Evolutionary conservation across 1,284 basidiomycete species (phyloP), one percentile per base, ranked within the genome.

Genomic region (Hemileia vastatrix): DNA sequence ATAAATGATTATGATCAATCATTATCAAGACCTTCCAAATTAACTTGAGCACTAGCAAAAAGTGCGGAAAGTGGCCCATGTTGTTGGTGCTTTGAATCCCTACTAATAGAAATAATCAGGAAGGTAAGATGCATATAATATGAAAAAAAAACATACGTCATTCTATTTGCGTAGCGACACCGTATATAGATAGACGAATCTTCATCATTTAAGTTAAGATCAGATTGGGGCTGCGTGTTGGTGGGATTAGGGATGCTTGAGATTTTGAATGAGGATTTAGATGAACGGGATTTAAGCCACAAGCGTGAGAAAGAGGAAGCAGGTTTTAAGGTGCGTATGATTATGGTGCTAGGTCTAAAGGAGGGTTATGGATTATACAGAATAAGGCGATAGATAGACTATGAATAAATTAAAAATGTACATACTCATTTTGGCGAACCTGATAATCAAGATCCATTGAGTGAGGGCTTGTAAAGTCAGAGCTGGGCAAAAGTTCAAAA

Each of bases 91-190:
- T n/a, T n/a, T n/a, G n/a, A n/a, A n/a, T n/a, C n/a, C n/a, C n/a
- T n/a, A n/a, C n/a, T n/a, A n/a, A n/a, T n/a, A n/a, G n/a, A 18
- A 31, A 5, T 2, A 27, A 48, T 24, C 24, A 13, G 21, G 32
- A n/a, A 57, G 3, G 19, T 6, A 8, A 32, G n/a, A 36, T 18
- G 23, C 19, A 50, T 21, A 13, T 1, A 19, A 45, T 13, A 32
- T 36, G 15, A 13, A 36, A 2, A 11, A n/a, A 18, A 2, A 4
- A 59, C 57, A 43, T 43, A 59, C 57, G 48, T 59, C 57, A 59
- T 59, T 19, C 57, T 47, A 59, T 59, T 59, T 4, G 49, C 57
- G 52, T 59, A 59, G 2, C 50, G 31, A 36, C 57, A 59, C 24
- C 15, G 36, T 11, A 59, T 24, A 23, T 6, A 15, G 15, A 36